Conservation (phyloP, 1,284 basidiomycete species). For the Neonothopanus nambi region DNA sequence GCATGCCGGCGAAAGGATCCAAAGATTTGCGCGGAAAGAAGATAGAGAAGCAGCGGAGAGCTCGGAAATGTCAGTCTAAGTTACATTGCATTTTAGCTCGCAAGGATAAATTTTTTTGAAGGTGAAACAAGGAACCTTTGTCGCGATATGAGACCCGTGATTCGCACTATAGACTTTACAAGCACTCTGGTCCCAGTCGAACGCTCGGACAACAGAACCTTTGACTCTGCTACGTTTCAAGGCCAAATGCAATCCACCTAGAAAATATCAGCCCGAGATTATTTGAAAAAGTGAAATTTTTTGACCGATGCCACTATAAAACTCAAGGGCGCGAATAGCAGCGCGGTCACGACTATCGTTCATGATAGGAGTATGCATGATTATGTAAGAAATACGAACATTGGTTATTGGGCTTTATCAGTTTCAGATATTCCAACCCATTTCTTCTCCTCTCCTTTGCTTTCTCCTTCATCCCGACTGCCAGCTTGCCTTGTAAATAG, state of each 20-base stretch:
- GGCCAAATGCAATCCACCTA: slow-evolving; percentile 73
- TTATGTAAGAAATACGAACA: background rate
- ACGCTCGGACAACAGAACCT: slow-evolving; percentile 57
- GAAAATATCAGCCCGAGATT: background rate
- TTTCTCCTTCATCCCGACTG: background rate
- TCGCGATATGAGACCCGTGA: slow-evolving; percentile 44
- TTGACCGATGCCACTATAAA: slow-evolving; percentile 74
- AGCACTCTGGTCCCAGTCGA: slow-evolving; percentile 77
- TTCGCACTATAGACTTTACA: slow-evolving; percentile 66
- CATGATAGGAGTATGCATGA: background rate
- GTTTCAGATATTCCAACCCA: slow-evolving; percentile 1
- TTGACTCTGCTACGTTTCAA: slow-evolving; percentile 50
- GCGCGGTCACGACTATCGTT: background rate
- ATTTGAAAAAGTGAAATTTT: slow-evolving; percentile 22
- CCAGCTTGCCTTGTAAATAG: slow-evolving; percentile 3
- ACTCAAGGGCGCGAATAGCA: slow-evolving; percentile 56
- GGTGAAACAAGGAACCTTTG: slow-evolving; percentile 43
- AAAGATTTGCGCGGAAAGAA: slow-evolving; percentile 51
- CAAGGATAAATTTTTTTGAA: background rate
- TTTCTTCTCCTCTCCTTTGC: background rate
- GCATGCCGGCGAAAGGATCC: slow-evolving; percentile 78
- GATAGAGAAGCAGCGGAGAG: slow-evolving; percentile 51
- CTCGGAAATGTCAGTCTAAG: slow-evolving; percentile 63
- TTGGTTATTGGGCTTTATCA: background rate
- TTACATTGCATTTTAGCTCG: slow-evolving; percentile 2